Evolutionary conservation across 768 basidiomycete species (phyloP), one percentile per base, ranked within the genome.

Genomic region (Naganishia vishniacii): DNA sequence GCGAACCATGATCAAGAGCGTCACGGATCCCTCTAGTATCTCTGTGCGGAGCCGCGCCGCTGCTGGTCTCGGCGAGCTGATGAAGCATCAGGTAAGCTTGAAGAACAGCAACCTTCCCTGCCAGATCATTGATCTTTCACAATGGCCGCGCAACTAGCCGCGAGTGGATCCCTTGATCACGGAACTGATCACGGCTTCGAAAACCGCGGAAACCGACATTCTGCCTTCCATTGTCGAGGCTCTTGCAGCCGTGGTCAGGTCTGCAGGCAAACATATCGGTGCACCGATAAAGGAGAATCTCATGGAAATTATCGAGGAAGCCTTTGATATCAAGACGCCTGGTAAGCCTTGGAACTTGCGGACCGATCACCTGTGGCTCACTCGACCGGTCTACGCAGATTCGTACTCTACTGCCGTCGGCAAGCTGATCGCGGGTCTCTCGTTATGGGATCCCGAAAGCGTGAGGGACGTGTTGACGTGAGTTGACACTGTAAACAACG

Each of bases 141-240:
- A 7, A 8, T n/a, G n/a, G 23, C 20, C 26, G 4, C 16, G 37
- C 13, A 32, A 23, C 1, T 89, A 92, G 75, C 86, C 90, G 5
- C 82, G 91, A 59, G 89, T 91, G 32, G 94, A 97, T 73, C 92
- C 92, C 0, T 86, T 98, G n/a, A 82, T 97, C 53, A 91, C 89
- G 3, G 94, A 98, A 75, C 80, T 99, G 56, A 69, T 79, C n/a
- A 77, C 75, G 15, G 72, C 70, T 15, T 68, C 77, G 18, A 68
- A 70, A 34, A 59, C 80, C 29, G 82, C 79, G 32, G 87, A 87
- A 59, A 87, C 88, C 47, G 81, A 82, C 32, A 84, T 94, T 51
- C 84, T 87, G 0, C 84, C 84, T 11, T 90, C 88, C 66, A 82
- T 91, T 67, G 81, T 88, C 11, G 77, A 84, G 46, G 89, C 91